phyloP scores from a whole-genome alignment of 495 filamentous ascomycete genomes.

The Aspergillus coremiiformis region DNA sequence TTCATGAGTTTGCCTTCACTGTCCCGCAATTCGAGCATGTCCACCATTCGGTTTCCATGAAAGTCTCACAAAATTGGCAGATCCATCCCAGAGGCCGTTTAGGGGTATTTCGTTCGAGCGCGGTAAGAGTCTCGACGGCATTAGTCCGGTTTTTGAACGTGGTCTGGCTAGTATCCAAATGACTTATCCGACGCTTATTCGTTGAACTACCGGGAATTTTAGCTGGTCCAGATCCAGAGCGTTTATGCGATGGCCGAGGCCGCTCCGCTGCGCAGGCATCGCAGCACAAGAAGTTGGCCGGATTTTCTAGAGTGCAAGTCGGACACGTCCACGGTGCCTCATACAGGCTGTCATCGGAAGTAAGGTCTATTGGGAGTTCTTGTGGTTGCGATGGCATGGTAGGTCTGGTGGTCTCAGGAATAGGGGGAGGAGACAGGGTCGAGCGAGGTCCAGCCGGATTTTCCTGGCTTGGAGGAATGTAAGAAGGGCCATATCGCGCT shows the following conservation, averaged over 20 bases:
- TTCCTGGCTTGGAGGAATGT: slow-evolving; percentile 54
- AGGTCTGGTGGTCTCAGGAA: slow-evolving; percentile 18
- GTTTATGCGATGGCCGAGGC: slow-evolving; percentile 30
- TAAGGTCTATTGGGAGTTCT: slow-evolving; percentile 10
- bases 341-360: slow-evolving; percentile 25
- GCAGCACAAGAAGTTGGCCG: slow-evolving; percentile 59
- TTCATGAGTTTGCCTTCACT: slow-evolving; percentile 58
- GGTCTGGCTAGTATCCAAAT: slow-evolving; percentile 10
- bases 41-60: slow-evolving; percentile 70
- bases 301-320: slow-evolving; percentile 80
- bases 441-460: slow-evolving; percentile 51
- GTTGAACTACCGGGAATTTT: slow-evolving; percentile 7
- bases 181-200: slow-evolving; percentile 19
- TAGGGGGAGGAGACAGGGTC: slow-evolving; percentile 16
- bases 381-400: slow-evolving; percentile 2
- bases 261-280: slow-evolving; percentile 70
- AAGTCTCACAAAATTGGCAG: slow-evolving; percentile 56
- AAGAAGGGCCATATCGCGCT: slow-evolving; percentile 57
- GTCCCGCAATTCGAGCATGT: slow-evolving; percentile 63
- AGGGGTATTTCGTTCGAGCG: slow-evolving; percentile 31
- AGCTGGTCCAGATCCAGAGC: slow-evolving; percentile 12
- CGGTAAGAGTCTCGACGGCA: slow-evolving; percentile 30
- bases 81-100: slow-evolving; percentile 56
- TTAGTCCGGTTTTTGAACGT: slow-evolving; percentile 32
- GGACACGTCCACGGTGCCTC: slow-evolving; percentile 61